phyloP scores from a whole-genome alignment of 1,139 yeast species.

The Yamadazyma triangularis region DNA sequence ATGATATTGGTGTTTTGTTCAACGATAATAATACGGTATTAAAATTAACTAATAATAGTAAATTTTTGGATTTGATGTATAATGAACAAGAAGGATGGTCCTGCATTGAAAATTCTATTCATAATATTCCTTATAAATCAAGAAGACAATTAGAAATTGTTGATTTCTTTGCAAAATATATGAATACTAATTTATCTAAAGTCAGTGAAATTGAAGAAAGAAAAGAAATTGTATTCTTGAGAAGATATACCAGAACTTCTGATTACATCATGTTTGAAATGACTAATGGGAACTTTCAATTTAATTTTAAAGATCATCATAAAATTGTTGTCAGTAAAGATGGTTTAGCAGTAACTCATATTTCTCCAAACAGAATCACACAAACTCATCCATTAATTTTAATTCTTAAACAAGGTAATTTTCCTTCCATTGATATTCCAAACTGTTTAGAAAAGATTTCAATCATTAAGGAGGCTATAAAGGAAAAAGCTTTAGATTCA shows the following conservation, averaged over 20 bases:
- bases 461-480: slow-evolving; percentile 37
- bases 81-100: slow-evolving; percentile 70
- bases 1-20: slow-evolving; percentile 88
- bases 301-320: slow-evolving; percentile 92
- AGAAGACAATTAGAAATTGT: slow-evolving; percentile 75
- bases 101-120: slow-evolving; percentile 56
- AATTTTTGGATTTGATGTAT: slow-evolving; percentile 58
- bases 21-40: slow-evolving; percentile 79
- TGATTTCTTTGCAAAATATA: slow-evolving; percentile 77
- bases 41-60: slow-evolving; percentile 58
- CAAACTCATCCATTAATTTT: slow-evolving; percentile 64
- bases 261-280: slow-evolving; percentile 88
- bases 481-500: slow-evolving; percentile 31
- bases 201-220: slow-evolving; percentile 59
- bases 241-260: slow-evolving; percentile 75
- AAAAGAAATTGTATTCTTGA: slow-evolving; percentile 66
- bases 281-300: slow-evolving; percentile 89
- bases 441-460: slow-evolving; percentile 45
- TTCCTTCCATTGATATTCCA: slow-evolving; percentile 49
- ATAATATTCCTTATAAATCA: slow-evolving; percentile 56
- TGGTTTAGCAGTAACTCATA: slow-evolving; percentile 75
- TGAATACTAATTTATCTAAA: slow-evolving; percentile 76
- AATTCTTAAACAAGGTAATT: slow-evolving; percentile 57
- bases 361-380: slow-evolving; percentile 72
- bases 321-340: slow-evolving; percentile 75